Evolutionary conservation across 352 stramenopile species (phyloP).

Genomic region (Paralagenidium karlingii): DNA sequence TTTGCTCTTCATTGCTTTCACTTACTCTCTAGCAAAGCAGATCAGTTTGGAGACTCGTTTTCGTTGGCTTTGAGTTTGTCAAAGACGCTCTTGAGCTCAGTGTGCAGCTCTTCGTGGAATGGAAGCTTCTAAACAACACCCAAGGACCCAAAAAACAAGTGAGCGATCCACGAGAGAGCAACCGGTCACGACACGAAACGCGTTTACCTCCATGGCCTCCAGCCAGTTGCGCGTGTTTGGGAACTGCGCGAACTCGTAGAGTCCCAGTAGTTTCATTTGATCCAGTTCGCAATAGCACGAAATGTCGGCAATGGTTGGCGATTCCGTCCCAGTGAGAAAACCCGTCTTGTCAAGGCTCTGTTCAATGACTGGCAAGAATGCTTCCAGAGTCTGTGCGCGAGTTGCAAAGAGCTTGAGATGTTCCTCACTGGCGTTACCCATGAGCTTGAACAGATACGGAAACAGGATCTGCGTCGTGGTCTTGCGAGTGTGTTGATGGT

Average conservation of each 20-base stretch:
- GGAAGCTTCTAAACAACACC: no score
- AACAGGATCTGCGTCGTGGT: conserved; percentile 7
- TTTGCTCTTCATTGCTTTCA: no score
- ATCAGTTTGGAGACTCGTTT: no score
- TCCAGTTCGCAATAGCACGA: conserved; percentile 30
- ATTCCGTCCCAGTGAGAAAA: conserved; percentile 13
- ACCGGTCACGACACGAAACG: background rate
- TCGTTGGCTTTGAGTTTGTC: no score
- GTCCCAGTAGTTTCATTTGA: conserved; percentile 15
- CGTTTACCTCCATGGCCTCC: conserved; percentile 20
- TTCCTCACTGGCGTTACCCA: conserved; percentile 4
- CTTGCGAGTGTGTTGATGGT: conserved; percentile 39
- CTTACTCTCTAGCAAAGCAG: no score
- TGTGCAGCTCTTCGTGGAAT: conserved; percentile 40
- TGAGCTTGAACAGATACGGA: conserved; percentile 19
- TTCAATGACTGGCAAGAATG: conserved; percentile 13
- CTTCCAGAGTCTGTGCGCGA: conserved; percentile 9
- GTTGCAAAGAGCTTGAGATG: conserved; percentile 9
- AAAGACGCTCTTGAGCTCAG: conserved; percentile 7
- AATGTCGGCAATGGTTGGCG: conserved; percentile 22
- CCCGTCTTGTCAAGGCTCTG: conserved; percentile 13
- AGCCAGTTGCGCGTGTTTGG: conserved; percentile 15
- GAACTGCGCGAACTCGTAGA: conserved; percentile 15
- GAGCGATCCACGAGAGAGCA: no score
- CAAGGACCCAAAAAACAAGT: no score